phyloP scores from a whole-genome alignment of 306 rosid species.

The Glycine latifolia region DNA sequence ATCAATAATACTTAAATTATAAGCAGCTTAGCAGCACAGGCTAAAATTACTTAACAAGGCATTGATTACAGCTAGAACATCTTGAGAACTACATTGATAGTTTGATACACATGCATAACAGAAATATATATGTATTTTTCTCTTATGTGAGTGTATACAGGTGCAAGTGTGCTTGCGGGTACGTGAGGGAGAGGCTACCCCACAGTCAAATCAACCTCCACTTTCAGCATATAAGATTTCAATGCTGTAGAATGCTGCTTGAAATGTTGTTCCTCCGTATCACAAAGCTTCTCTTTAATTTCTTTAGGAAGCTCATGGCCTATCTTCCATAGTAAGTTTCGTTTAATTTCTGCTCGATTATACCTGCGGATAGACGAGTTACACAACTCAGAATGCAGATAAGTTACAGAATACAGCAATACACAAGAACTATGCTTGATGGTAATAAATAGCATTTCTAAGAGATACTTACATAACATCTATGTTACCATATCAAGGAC shows the following conservation, averaged over 20 bases:
- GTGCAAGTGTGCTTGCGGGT: neutral
- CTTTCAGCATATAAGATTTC: conserved; percentile 68
- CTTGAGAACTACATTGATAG: neutral
- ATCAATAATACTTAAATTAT: conserved; percentile 24
- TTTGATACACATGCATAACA: conserved; percentile 7
- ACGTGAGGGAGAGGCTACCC: conserved; percentile 59
- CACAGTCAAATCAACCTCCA: conserved; percentile 80
- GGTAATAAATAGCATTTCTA: conserved; percentile 44
- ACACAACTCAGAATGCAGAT: conserved; percentile 40
- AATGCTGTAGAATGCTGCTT: conserved; percentile 75
- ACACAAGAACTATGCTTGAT: neutral
- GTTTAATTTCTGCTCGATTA: conserved; percentile 71
- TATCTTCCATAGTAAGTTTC: conserved; percentile 79
- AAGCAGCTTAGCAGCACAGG: neutral
- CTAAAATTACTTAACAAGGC: conserved; percentile 5
- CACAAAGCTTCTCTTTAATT: conserved; percentile 77
- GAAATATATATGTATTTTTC: conserved; percentile 10
- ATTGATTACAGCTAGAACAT: conserved; percentile 17
- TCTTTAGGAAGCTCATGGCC: conserved; percentile 77
- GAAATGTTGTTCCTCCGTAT: conserved; percentile 75
- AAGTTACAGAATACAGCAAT: conserved; percentile 24
- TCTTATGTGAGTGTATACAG: neutral
- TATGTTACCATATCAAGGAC: too few species aligned
- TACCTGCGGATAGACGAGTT: conserved; percentile 53
- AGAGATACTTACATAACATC: conserved; percentile 52